Base-by-base conservation (phyloP, 129 eudicot genomes). In the Deinandra increscens region DNA sequence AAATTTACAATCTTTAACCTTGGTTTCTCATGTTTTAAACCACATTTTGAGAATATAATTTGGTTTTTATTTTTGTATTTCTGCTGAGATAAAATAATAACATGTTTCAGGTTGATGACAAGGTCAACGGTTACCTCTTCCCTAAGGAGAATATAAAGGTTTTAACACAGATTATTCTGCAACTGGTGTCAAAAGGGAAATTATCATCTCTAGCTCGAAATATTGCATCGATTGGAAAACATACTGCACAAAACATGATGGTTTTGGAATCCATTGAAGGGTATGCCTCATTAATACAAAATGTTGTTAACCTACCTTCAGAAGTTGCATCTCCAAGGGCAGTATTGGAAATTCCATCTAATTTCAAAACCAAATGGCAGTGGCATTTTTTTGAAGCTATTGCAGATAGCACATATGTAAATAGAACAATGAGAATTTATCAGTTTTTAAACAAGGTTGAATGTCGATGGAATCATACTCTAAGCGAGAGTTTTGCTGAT, bases 121-220 rank as follows among this genome's bases (percentile, higher is more conserved):
- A 84, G 85, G 92, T 89, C 75, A 89, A 89, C 51, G 99, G 97
- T 58, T 94, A 79, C 72, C 87, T 94, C 22, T 94, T 81, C 42
- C 93, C 92, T 3, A 94, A 85, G 83, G 80, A 79, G 49, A 79
- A 94, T 70, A 61, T 80, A 20, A 68, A 70, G 60, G 82, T 38
- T 73, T 79, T 94, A 42, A 83, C 95, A 7, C 63, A 80, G 45
- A 87, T 81, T 33, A 37, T 83, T 62, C 66, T 61, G 37, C 84
- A 79, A 39, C 64, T 89, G 50, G 72, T 80, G 8, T 84, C 90
- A 13, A 81, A 86, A 56, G 90, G 93, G 49, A 82, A 83, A 63
- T 68, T 83, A 70, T 87, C 97, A 37, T 78, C 82, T 68, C 60
- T 89, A 67, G 81, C 95, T 68, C 87, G 48, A 26, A 87, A 89